Percentiles rank a stretch among this genome's conserved stretches.
Conservation (phyloP, 305 asterid genomes). For the Fraxinus dipetala region DNA sequence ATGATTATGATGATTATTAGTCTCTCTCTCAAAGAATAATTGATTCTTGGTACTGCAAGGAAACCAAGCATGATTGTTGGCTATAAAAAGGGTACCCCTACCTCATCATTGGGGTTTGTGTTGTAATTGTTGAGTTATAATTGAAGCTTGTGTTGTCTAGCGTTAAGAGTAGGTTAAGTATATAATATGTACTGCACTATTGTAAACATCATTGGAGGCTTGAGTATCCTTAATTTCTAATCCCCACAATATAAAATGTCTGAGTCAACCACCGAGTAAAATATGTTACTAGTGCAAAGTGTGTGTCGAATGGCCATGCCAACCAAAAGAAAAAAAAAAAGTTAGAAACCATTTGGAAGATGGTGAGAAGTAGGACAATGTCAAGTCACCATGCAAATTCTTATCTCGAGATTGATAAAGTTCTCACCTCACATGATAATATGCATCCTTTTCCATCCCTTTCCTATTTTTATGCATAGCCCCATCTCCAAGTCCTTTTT, state of each 20-base stretch:
- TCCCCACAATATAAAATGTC: too few relatives aligned
- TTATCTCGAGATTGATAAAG: conserved; percentile 21
- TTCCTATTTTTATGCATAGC: conserved; percentile 20
- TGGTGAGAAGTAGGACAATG: conserved; percentile 47
- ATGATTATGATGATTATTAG: conserved; percentile 27
- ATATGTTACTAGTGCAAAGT: conserved; percentile 28
- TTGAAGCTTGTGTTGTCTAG: too few relatives aligned
- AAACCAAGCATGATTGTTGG: conserved; percentile 17
- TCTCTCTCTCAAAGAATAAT: background rate
- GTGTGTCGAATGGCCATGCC: conserved; percentile 15
- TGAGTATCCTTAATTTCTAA: too few relatives aligned
- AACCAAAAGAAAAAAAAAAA: background rate
- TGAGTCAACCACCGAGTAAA: background rate
- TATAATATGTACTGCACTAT: too few relatives aligned
- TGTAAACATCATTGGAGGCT: too few relatives aligned
- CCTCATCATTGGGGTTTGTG: too few relatives aligned
- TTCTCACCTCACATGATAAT: conserved; percentile 33
- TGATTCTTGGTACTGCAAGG: conserved; percentile 18
- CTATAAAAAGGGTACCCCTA: conserved; percentile 19
- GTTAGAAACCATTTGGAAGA: conserved; percentile 24
- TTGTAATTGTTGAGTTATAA: too few relatives aligned
- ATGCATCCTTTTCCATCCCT: conserved; percentile 22
- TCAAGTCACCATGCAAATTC: conserved; percentile 38
- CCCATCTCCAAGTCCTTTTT: conserved; percentile 21
- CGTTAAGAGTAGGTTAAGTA: too few relatives aligned